Evolutionary conservation across 2,329 filamentous ascomycete genomes (phyloP), one percentile per base, ranked within the genome.

Genomic region (Talaromyces sp.): DNA sequence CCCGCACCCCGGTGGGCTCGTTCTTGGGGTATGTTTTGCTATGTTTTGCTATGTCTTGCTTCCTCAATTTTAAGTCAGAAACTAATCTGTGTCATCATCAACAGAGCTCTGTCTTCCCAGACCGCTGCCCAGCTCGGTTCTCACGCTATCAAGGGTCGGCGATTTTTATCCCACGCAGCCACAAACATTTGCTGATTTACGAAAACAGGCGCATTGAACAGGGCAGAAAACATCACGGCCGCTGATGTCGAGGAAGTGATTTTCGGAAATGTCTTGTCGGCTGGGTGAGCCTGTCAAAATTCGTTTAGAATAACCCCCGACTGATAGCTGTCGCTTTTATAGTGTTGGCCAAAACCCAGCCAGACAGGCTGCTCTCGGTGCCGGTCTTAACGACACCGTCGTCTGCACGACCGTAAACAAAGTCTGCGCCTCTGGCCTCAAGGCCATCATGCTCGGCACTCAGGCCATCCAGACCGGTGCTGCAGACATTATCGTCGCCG

Each of bases 391-490:
- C 60, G 84, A 96, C 66, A 84, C 85, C 60, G 90, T 90, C 66
- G 86, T 96, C 69, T 90, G 89, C 80, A 99, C 95, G 53, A 96
- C 93, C 58, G 87, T 99, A 74, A 99, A 99, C 89, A 99, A 99
- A 83, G 95, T 99, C 75, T 99, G 95, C 85, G 95, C 95, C 66
- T 97, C 93, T 9, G 89, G 89, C 52, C 82, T 97, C 75, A 99
- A 99, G 84, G 91, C 95, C 69, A 89, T 99, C 74, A 92, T 96
- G 68, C 85, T 99, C 64, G 95, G 90, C 69, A 91, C 94, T 57
- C 95, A 98, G 80, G 97, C 94, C 71, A 99, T 99, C 82, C 92
- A 98, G 77, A 96, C 93, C 59, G 94, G 95, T 69, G 96, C 92
- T 75, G 94, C 94, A 67, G 89, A 91, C 69, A 89, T 97, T 67